Percentiles rank a stretch among this genome's conserved stretches.
Evolutionary conservation across 2,329 filamentous ascomycete species (phyloP).

Genomic region (Setomelanomma holmii): DNA sequence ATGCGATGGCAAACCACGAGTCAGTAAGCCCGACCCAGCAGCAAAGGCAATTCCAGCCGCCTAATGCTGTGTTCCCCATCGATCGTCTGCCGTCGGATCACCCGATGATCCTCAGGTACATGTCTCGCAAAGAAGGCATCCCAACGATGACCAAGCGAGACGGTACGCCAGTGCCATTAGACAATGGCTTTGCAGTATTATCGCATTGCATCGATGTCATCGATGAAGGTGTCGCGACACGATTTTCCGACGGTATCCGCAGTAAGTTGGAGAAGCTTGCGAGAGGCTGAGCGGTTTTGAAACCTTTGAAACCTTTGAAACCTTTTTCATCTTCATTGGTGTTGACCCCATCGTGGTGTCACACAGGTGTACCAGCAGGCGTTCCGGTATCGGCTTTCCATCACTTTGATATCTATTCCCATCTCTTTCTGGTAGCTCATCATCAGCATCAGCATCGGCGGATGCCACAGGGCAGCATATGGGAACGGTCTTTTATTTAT

Average conservation of each 20-base stretch:
- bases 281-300: slow-evolving; percentile 25
- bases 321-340: not conserved
- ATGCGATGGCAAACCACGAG: slow-evolving; percentile 64
- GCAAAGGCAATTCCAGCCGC: slow-evolving; percentile 43
- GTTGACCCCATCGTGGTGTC: too few relatives aligned
- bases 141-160: slow-evolving; percentile 61
- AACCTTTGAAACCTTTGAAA: not conserved
- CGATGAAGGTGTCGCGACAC: slow-evolving; percentile 59
- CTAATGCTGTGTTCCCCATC: slow-evolving; percentile 55
- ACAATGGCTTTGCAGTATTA: slow-evolving; percentile 58
- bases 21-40: slow-evolving; percentile 44
- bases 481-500: slow-evolving; percentile 5
- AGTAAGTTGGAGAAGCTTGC: slow-evolving; percentile 60
- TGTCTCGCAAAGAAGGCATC: slow-evolving; percentile 61
- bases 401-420: slow-evolving; percentile 5
- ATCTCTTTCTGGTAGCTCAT: slow-evolving; percentile 22
- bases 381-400: not conserved
- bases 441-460: slow-evolving; percentile 20
- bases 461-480: slow-evolving; percentile 21
- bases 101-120: slow-evolving; percentile 58
- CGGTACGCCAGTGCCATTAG: slow-evolving; percentile 56
- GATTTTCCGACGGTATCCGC: slow-evolving; percentile 63
- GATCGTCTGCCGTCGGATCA: slow-evolving; percentile 61
- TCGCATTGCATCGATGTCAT: slow-evolving; percentile 61
- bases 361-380: not conserved